These are phyloP conservation scores for Emericellopsis terricola DNA, from an alignment of 495 filamentous ascomycete genomes.

Conservation along the genomic window DNA sequence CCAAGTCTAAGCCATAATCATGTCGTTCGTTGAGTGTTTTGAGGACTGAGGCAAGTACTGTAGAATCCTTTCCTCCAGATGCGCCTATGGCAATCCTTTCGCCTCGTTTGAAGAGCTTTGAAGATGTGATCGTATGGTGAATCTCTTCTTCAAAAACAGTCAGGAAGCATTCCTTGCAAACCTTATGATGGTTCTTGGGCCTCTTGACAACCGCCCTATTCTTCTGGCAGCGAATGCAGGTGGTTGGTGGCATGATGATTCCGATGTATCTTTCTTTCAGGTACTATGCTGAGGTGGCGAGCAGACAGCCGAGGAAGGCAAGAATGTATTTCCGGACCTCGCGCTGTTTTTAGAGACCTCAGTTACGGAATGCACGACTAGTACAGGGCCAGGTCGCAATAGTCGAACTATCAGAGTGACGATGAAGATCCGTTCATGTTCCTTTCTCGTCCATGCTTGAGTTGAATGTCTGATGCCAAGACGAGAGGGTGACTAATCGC, in stretches of 20 bases:
- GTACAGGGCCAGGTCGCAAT: no score
- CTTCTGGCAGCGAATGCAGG: constrained; percentile 58
- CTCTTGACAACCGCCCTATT: constrained; percentile 75
- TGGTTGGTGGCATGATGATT: constrained; percentile 26
- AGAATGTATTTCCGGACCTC: no score
- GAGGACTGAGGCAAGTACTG: constrained; percentile 82
- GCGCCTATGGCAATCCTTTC: constrained; percentile 89
- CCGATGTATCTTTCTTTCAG: not conserved
- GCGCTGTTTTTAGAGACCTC: no score
- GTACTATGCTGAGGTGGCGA: not conserved
- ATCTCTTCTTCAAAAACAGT: constrained; percentile 78
- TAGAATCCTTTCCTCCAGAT: constrained; percentile 95
- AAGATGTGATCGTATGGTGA: constrained; percentile 72
- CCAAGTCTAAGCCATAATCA: constrained; percentile 67
- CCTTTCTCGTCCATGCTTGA: no score
- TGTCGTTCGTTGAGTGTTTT: constrained; percentile 89
- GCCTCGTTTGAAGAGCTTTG: constrained; percentile 61
- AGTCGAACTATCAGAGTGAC: no score
- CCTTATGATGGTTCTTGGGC: constrained; percentile 81
- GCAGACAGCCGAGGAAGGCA: no score
- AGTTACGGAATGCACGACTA: not conserved
- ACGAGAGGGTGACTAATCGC: no score
- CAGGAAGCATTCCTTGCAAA: constrained; percentile 82
- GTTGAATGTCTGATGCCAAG: no score
- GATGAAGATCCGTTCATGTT: no score